Percentiles rank a stretch among this genome's conserved stretches.
These are phyloP conservation scores for Salix exigua DNA, from an alignment of 345 rosid species.

Conservation along the genomic window DNA sequence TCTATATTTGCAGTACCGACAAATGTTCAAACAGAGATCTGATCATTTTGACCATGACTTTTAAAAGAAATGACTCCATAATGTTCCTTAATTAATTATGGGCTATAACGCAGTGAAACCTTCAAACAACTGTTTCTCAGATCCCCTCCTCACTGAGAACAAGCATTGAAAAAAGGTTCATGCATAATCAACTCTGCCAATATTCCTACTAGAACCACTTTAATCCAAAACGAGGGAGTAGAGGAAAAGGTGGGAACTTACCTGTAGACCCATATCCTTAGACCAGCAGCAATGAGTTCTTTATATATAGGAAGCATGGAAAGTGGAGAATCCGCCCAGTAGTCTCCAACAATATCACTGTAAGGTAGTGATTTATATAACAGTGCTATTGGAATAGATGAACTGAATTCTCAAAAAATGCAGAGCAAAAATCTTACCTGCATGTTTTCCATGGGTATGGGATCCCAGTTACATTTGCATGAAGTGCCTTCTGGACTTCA, in stretches of 20 bases:
- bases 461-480: constrained; percentile 76
- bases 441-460: constrained; percentile 75
- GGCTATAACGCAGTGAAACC: neutral
- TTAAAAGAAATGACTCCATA: neutral
- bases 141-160: neutral
- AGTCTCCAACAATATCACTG: constrained; percentile 61
- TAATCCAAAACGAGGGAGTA: neutral
- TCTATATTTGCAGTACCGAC: neutral
- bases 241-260: constrained; percentile 16
- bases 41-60: neutral
- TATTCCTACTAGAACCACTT: neutral
- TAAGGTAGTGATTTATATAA: neutral
- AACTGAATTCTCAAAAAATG: neutral
- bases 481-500: constrained; percentile 89
- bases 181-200: neutral
- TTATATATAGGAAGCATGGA: constrained; percentile 93
- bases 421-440: constrained; percentile 45
- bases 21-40: neutral
- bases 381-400: neutral
- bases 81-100: neutral
- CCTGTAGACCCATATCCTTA: constrained; percentile 91
- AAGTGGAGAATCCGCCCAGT: constrained; percentile 85
- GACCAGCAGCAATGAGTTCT: constrained; percentile 76
- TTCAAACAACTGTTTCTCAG: neutral
- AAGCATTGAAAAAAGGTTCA: neutral